These are phyloP conservation scores for Alternaria postmessia DNA, from an alignment of 2,329 filamentous ascomycete species.

Conservation along the genomic window DNA sequence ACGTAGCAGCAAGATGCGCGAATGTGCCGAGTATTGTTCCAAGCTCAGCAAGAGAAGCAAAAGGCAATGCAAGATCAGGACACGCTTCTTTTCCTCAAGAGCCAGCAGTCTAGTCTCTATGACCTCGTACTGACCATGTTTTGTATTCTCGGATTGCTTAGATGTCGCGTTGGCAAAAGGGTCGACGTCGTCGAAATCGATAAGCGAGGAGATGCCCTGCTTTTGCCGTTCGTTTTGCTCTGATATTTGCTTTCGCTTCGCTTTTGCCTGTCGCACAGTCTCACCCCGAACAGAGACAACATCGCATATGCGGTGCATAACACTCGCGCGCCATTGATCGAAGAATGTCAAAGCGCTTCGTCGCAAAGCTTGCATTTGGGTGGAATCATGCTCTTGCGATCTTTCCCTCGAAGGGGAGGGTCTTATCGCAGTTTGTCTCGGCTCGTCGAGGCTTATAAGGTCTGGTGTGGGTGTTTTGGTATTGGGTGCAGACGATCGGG, in stretches of 20 bases:
- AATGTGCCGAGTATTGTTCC: constrained; percentile 77
- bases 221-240: constrained; percentile 30
- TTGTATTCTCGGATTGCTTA: constrained; percentile 10
- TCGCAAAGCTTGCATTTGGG: constrained; percentile 69
- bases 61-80: constrained; percentile 73
- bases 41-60: constrained; percentile 76
- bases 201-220: constrained; percentile 34
- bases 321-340: constrained; percentile 77
- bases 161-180: constrained; percentile 26
- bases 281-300: constrained; percentile 55
- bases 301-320: constrained; percentile 75
- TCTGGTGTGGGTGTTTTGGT: constrained; percentile 23
- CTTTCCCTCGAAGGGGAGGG: constrained; percentile 39
- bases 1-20: constrained; percentile 74
- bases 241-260: constrained; percentile 29
- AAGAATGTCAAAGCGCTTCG: constrained; percentile 74
- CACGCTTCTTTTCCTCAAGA: constrained; percentile 60
- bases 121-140: constrained; percentile 39
- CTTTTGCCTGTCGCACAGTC: constrained; percentile 47
- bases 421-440: constrained; percentile 35
- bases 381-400: constrained; percentile 58
- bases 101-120: constrained; percentile 48
- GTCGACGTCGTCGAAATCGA: constrained; percentile 37
- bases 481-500: constrained; percentile 14
- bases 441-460: constrained; percentile 43